Conservation (phyloP, 148 eudicot species). For the Bassia scoparia region DNA sequence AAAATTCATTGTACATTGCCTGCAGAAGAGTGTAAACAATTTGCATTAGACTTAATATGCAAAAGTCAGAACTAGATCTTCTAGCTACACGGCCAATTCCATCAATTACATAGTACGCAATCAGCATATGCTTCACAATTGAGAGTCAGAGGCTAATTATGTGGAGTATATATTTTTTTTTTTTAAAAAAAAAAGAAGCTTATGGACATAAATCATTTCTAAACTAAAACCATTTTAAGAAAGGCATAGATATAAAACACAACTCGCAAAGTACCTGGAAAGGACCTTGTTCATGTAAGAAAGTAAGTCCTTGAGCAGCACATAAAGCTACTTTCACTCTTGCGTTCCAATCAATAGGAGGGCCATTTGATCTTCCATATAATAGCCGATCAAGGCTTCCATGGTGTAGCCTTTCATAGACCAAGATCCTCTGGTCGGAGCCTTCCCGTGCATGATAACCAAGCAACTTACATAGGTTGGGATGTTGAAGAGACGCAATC, state of each 20-base stretch:
- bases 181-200: background rate
- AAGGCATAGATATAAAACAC: background rate
- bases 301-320: constrained; percentile 90
- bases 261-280: constrained; percentile 59
- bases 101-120: background rate
- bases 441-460: constrained; percentile 96
- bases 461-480: constrained; percentile 75
- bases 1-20: constrained; percentile 95
- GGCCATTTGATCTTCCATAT: constrained; percentile 69
- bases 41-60: background rate
- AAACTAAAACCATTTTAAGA: background rate
- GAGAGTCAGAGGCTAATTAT: background rate
- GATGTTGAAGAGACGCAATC: constrained; percentile 83
- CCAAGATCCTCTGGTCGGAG: constrained; percentile 78
- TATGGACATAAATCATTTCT: background rate
- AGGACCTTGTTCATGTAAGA: constrained; percentile 92
- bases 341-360: constrained; percentile 79
- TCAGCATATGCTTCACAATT: background rate
- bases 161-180: background rate
- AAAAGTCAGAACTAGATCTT: background rate
- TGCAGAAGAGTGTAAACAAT: constrained; percentile 28
- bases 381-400: constrained; percentile 89
- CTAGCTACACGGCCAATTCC: background rate
- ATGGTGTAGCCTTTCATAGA: constrained; percentile 83
- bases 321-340: constrained; percentile 73